Evolutionary conservation across 371 early-diverging fungal genomes (phyloP).

Genomic region (Nematocida major): DNA sequence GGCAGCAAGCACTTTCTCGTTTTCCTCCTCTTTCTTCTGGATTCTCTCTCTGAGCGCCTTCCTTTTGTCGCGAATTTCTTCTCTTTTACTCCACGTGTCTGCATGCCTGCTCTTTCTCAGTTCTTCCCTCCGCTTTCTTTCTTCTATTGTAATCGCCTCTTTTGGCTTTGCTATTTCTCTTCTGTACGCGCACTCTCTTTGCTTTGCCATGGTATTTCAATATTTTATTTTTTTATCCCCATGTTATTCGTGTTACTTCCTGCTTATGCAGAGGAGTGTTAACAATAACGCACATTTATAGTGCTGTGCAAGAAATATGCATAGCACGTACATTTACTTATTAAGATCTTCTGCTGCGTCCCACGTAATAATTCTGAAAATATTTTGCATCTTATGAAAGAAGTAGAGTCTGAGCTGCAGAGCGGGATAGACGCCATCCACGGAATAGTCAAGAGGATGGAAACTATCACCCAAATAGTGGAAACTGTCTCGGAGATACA

Average conservation of each 20-base stretch:
- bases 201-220: conserved; percentile 30
- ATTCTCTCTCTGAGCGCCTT: conserved; percentile 8
- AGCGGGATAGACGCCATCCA: neutral
- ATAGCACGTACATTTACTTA: neutral
- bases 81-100: conserved; percentile 31
- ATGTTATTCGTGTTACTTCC: conserved; percentile 44
- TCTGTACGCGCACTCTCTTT: conserved; percentile 32
- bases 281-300: conserved; percentile 37
- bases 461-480: neutral
- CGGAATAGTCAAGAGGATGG: neutral
- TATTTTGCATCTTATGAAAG: conserved; percentile 2
- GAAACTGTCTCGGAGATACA: neutral
- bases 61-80: conserved; percentile 26
- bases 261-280: conserved; percentile 25
- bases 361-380: neutral
- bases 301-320: neutral
- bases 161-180: conserved; percentile 13
- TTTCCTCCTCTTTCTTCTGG: conserved; percentile 11
- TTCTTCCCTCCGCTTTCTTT: conserved; percentile 34
- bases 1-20: conserved; percentile 2
- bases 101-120: conserved; percentile 14
- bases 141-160: conserved; percentile 9
- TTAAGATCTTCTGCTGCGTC: neutral
- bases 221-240: conserved; percentile 20
- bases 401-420: neutral